Evolutionary conservation across 192 early-diverging fungal species (phyloP).

Genomic region (Coemansia sp.): DNA sequence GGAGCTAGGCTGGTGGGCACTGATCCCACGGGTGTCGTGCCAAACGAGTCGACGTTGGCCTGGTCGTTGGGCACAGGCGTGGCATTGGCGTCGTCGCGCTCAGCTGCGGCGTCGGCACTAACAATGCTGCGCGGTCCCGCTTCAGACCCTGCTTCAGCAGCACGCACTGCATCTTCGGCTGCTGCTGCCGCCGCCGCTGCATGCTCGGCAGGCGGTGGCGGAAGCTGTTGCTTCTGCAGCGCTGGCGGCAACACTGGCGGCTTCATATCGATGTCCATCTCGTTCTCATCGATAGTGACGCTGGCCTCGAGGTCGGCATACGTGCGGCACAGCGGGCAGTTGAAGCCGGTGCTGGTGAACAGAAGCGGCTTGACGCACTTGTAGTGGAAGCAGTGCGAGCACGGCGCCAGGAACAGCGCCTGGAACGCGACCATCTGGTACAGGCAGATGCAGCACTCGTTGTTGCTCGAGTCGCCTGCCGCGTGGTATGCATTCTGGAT

Average conservation of each 20-base stretch:
- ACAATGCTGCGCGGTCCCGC: constrained; percentile 3
- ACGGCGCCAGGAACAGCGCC: constrained; percentile 88
- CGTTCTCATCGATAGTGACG: constrained; percentile 57
- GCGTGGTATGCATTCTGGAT: constrained; percentile 49
- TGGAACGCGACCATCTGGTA: constrained; percentile 83
- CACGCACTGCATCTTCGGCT: constrained; percentile 36
- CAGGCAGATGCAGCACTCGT: constrained; percentile 90
- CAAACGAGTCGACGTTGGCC: constrained; percentile 44
- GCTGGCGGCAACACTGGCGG: constrained; percentile 32
- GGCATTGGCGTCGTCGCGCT: constrained; percentile 43
- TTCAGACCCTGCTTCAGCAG: constrained; percentile 19
- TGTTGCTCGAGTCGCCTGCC: constrained; percentile 22
- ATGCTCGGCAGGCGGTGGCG: not conserved
- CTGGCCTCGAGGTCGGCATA: constrained; percentile 86
- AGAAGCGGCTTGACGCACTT: constrained; percentile 86
- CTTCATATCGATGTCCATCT: constrained; percentile 44
- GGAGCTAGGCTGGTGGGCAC: constrained; percentile 35
- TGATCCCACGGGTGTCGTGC: constrained; percentile 48
- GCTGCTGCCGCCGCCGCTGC: constrained; percentile 21
- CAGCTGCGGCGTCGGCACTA: constrained; percentile 5
- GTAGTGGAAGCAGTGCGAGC: constrained; percentile 92
- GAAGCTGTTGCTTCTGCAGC: constrained; percentile 12
- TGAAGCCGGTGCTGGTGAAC: constrained; percentile 69
- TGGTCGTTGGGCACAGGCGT: constrained; percentile 48
- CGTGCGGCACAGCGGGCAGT: constrained; percentile 87